phyloP scores from a whole-genome alignment of 2,329 filamentous ascomycete genomes.

The Didymella exigua region DNA sequence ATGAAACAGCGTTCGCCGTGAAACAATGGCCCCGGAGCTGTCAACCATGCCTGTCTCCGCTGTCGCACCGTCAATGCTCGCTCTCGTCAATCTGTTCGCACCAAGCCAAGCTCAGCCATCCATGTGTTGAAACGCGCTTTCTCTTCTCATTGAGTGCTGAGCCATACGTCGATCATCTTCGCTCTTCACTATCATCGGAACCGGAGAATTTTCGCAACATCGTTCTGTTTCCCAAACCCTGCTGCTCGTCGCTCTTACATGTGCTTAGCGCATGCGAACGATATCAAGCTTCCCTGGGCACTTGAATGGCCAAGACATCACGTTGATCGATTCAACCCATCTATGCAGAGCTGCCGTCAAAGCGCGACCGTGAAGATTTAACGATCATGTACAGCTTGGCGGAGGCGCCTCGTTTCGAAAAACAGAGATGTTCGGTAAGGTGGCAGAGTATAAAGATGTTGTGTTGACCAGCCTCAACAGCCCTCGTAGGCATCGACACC shows the following conservation, averaged over 20 bases:
- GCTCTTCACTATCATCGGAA: neutral
- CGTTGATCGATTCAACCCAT: slow-evolving; percentile 3
- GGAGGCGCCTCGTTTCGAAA: neutral
- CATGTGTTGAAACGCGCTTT: slow-evolving; percentile 7
- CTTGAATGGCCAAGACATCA: slow-evolving; percentile 3
- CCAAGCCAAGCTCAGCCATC: slow-evolving; percentile 4
- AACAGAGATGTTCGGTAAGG: neutral
- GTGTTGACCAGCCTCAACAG: neutral
- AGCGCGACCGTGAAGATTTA: neutral
- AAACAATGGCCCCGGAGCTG: neutral
- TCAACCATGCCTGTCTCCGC: neutral
- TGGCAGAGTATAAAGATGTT: slow-evolving; percentile 2
- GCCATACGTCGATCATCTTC: neutral
- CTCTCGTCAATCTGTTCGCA: slow-evolving; percentile 1
- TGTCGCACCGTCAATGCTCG: neutral
- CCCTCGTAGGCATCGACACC: slow-evolving; percentile 18
- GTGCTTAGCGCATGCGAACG: slow-evolving; percentile 2
- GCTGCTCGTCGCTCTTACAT: neutral
- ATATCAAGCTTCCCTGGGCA: slow-evolving; percentile 1
- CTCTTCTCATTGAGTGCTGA: slow-evolving; percentile 2
- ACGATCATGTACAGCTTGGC: slow-evolving; percentile 5
- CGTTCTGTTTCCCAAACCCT: neutral
- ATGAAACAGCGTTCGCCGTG: neutral
- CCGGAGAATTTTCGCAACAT: neutral
- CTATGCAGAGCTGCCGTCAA: neutral